Conservation (phyloP, 306 rosid species). For the Rosa lucieae region DNA sequence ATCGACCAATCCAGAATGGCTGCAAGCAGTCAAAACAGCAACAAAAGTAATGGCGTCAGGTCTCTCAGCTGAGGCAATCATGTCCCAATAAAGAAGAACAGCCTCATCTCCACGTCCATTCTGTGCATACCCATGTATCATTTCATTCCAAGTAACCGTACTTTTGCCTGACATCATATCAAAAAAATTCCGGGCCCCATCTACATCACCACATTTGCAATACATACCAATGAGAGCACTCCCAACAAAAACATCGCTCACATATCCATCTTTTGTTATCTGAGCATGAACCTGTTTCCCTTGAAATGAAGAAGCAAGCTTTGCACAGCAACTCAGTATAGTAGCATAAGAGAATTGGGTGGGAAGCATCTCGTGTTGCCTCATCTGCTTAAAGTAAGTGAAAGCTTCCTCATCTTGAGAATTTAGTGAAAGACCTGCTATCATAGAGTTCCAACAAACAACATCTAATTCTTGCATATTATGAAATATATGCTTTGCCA, state of each 20-base stretch:
- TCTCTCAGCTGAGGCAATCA: conserved; percentile 53
- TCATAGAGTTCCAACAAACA: conserved; percentile 85
- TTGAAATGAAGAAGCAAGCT: conserved; percentile 61
- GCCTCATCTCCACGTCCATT: conserved; percentile 68
- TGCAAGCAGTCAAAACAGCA: conserved; percentile 71
- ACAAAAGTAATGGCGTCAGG: conserved; percentile 66
- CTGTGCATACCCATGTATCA: conserved; percentile 85
- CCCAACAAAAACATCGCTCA: conserved; percentile 59
- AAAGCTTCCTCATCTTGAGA: conserved; percentile 66
- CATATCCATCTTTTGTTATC: conserved; percentile 61
- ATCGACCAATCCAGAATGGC: conserved; percentile 78
- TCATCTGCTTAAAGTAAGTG: conserved; percentile 52
- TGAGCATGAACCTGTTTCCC: conserved; percentile 68
- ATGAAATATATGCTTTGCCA: conserved; percentile 49
- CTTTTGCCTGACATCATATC: conserved; percentile 52
- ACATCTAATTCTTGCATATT: conserved; percentile 52
- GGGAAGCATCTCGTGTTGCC: conserved; percentile 43
- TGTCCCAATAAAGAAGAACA: conserved; percentile 54
- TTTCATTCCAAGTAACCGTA: conserved; percentile 72
- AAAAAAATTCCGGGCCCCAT: conserved; percentile 47
- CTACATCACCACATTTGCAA: conserved; percentile 67
- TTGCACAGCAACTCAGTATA: conserved; percentile 57
- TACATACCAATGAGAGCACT: conserved; percentile 76
- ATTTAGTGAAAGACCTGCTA: conserved; percentile 59
- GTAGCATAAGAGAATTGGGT: conserved; percentile 70